These are phyloP conservation scores for Chloroidium sp. DNA, from an alignment of 163 green algal species.

Conservation along the genomic window DNA sequence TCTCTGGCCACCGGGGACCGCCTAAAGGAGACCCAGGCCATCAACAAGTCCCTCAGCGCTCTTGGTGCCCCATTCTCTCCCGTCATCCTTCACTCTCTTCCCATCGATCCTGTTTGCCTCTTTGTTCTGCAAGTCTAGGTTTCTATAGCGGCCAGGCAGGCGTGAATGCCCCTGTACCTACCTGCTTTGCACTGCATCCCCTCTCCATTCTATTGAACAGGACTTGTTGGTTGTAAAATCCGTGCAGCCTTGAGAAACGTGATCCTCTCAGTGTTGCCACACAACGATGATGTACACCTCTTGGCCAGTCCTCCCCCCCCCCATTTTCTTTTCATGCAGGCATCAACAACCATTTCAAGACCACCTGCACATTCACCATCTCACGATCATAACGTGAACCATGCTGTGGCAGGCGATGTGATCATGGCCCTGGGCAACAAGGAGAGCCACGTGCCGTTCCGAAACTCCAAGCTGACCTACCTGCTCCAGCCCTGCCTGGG, in stretches of 20 bases:
- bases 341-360: no score
- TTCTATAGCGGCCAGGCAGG: not conserved
- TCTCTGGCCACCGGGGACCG: constrained; percentile 67
- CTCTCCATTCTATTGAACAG: no score
- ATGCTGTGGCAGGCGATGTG: constrained; percentile 58
- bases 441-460: constrained; percentile 83
- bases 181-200: no score
- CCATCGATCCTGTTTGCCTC: not conserved
- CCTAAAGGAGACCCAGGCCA: constrained; percentile 87
- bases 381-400: not conserved
- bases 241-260: no score
- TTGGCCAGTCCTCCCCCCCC: no score
- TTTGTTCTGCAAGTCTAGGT: constrained; percentile 6
- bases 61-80: constrained; percentile 41
- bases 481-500: constrained; percentile 72
- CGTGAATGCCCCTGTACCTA: not conserved
- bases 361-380: not conserved
- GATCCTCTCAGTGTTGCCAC: no score
- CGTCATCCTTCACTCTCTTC: not conserved
- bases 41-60: constrained; percentile 88
- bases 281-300: no score
- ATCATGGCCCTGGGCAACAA: constrained; percentile 76
- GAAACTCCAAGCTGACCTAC: constrained; percentile 95
- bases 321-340: no score
- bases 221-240: no score